Percentiles rank a stretch among this genome's conserved stretches.
Conservation (phyloP, 2,329 filamentous ascomycete genomes). For the Fusarium scirpi region DNA sequence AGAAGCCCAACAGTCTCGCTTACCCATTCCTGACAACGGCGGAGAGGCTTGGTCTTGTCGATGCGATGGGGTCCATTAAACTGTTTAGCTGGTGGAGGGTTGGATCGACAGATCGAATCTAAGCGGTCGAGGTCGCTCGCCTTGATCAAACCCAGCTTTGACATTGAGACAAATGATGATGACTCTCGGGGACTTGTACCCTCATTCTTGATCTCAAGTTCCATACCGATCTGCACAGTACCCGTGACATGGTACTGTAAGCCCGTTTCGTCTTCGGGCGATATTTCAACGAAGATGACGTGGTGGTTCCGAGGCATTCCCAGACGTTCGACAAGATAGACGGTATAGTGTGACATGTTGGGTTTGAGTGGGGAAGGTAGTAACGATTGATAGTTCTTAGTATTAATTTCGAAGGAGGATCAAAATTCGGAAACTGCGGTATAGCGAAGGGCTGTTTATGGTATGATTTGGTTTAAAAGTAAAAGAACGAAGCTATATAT, state of each 20-base stretch:
- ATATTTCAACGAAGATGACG: background rate
- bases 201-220: background rate
- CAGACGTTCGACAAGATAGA: background rate
- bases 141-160: background rate
- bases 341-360: background rate
- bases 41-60: background rate
- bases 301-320: background rate
- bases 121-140: background rate
- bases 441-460: background rate
- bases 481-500: background rate
- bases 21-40: background rate
- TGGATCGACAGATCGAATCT: background rate
- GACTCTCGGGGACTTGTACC: background rate
- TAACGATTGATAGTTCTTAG: background rate
- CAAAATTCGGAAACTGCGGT: background rate
- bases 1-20: background rate
- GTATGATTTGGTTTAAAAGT: fast-evolving
- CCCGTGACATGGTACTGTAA: background rate
- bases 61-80: background rate
- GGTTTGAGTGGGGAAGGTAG: no score
- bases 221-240: background rate
- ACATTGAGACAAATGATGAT: background rate
- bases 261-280: background rate
- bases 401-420: background rate
- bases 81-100: background rate